Conservation (phyloP, 805 yeast genomes). For the Zygosaccharomyces rouxii region DNA sequence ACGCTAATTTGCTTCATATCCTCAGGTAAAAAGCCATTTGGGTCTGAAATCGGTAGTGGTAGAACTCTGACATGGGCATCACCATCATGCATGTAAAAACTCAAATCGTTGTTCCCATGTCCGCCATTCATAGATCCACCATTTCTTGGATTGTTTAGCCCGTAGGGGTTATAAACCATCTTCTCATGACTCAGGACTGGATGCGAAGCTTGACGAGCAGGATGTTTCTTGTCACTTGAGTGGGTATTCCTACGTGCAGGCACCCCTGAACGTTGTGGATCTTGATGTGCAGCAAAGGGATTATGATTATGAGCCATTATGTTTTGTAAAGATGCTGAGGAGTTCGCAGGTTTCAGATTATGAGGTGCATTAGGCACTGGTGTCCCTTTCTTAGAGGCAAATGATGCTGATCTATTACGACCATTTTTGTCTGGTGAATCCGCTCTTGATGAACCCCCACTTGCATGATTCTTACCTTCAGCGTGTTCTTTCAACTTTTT, state of each 20-base stretch:
- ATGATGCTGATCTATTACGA: slow-evolving; percentile 25
- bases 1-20: slow-evolving; percentile 46
- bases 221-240: background rate
- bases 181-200: slow-evolving; percentile 32
- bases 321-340: slow-evolving; percentile 27
- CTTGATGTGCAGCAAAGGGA: slow-evolving; percentile 21
- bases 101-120: slow-evolving; percentile 19
- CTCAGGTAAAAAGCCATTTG: slow-evolving; percentile 58
- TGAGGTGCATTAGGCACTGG: slow-evolving; percentile 8
- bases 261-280: background rate
- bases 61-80: slow-evolving; percentile 42
- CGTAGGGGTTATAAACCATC: slow-evolving; percentile 64
- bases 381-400: slow-evolving; percentile 20
- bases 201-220: slow-evolving; percentile 8
- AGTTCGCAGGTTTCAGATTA: slow-evolving; percentile 14
- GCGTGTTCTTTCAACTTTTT: slow-evolving; percentile 11
- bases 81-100: slow-evolving; percentile 36
- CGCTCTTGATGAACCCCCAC: slow-evolving; percentile 8
- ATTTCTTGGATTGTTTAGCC: slow-evolving; percentile 28
- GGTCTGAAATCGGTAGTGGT: slow-evolving; percentile 59
- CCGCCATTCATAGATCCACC: slow-evolving; percentile 9
- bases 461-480: slow-evolving; percentile 7
- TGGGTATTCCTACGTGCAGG: slow-evolving; percentile 2
- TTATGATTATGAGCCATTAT: slow-evolving; percentile 30
- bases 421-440: slow-evolving; percentile 11